These are phyloP conservation scores for Monilinia laxa DNA, from an alignment of 2,329 filamentous ascomycete species.

Conservation along the genomic window DNA sequence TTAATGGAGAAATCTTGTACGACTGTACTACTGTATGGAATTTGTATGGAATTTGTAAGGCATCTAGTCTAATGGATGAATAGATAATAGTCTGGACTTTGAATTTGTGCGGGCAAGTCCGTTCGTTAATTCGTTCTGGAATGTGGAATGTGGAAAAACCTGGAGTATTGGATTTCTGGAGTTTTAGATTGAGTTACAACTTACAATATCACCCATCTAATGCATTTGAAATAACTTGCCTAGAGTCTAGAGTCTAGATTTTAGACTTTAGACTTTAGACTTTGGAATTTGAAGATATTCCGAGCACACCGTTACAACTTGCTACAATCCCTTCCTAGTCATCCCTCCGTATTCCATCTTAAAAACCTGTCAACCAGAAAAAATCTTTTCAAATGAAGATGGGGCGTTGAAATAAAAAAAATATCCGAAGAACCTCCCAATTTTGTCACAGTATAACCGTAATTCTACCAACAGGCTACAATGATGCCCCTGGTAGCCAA, in stretches of 20 bases:
- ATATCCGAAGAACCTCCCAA: neutral
- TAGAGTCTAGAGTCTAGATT: neutral
- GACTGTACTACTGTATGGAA: neutral
- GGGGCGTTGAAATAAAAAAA: neutral
- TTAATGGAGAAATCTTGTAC: neutral
- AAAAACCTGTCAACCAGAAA: no score
- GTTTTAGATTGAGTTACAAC: neutral
- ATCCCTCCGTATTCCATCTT: no score
- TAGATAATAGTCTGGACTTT: neutral
- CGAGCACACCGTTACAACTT: no score
- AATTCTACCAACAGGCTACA: no score
- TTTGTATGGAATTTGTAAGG: neutral
- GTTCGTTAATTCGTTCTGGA: slow-evolving; percentile 10
- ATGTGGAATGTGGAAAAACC: neutral
- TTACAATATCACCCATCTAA: no score
- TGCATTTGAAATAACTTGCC: neutral
- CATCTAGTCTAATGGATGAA: no score
- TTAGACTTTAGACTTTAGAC: no score
- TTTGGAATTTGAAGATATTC: neutral
- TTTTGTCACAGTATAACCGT: neutral
- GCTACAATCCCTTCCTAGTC: no score
- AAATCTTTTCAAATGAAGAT: no score
- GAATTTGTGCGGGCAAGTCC: neutral
- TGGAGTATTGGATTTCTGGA: neutral
- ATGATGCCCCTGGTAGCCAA: neutral